These are phyloP conservation scores for Nidula niveotomentosa DNA, from an alignment of 1,284 basidiomycete species.

Conservation along the genomic window DNA sequence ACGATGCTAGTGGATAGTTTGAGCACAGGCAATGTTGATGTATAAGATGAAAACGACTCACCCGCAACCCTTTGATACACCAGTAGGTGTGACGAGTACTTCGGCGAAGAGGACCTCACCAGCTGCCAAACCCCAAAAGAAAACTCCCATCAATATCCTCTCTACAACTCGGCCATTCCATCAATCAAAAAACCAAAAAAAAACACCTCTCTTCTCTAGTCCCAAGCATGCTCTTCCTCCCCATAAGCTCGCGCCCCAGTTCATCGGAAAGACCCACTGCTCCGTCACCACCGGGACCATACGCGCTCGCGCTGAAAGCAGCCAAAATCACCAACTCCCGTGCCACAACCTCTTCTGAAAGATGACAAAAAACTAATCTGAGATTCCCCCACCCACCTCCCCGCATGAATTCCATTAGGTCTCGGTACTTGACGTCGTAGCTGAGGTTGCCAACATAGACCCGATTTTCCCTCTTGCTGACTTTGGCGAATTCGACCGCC, in stretches of 20 bases:
- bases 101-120: constrained; percentile 99
- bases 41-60: constrained; percentile 41
- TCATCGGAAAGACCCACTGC: constrained; percentile 34
- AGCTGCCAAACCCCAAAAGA: constrained; percentile 69
- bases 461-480: constrained; percentile 95
- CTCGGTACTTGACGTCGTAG: constrained; percentile 97
- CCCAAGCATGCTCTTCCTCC: constrained; percentile 29
- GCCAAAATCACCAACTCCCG: constrained; percentile 2
- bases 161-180: constrained; percentile 64
- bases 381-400: constrained; percentile 94
- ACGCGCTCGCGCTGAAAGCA: constrained; percentile 4
- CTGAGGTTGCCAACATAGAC: constrained; percentile 98
- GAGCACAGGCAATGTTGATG: constrained; percentile 4
- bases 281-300: constrained; percentile 17
- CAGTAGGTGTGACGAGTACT: constrained; percentile 94
- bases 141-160: constrained; percentile 88
- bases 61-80: constrained; percentile 98
- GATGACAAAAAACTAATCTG: constrained; percentile 50
- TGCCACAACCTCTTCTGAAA: constrained; percentile 11
- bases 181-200: constrained; percentile 54
- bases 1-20: constrained; percentile 67
- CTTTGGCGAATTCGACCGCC: constrained; percentile 87
- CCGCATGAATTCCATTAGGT: constrained; percentile 98
- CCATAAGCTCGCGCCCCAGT: constrained; percentile 31
- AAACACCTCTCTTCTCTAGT: constrained; percentile 18